Percentiles rank a stretch among this genome's conserved stretches.
These are phyloP conservation scores for Nicotiana tomentosiformis DNA, from an alignment of 257 asterid genomes.

Conservation along the genomic window DNA sequence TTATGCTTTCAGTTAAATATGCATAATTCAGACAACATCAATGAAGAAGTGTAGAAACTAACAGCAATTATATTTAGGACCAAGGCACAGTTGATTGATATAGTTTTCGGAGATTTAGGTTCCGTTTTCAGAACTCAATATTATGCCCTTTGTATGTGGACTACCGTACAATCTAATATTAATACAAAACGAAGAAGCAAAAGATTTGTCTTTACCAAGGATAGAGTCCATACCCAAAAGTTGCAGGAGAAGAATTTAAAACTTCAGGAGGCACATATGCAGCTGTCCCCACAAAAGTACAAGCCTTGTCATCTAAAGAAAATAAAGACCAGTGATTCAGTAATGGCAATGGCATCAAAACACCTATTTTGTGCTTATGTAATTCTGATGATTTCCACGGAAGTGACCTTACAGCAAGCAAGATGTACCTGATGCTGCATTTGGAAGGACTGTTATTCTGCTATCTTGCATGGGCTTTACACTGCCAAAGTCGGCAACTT, in stretches of 20 bases:
- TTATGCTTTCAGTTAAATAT: not conserved
- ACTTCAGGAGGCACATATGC: conserved; percentile 99
- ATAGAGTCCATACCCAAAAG: conserved; percentile 53
- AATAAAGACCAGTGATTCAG: not conserved
- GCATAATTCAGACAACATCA: not conserved
- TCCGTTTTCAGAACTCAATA: not conserved
- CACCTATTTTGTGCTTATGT: not conserved
- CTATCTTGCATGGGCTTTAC: conserved; percentile 98
- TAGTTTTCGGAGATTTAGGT: not conserved
- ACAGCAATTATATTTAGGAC: not conserved
- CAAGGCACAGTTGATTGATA: not conserved
- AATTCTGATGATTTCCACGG: not conserved
- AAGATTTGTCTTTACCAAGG: not conserved
- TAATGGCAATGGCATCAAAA: not conserved
- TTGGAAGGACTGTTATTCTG: conserved; percentile 86
- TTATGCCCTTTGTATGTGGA: not conserved
- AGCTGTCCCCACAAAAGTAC: conserved; percentile 99
- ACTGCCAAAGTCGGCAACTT: conserved; percentile 97
- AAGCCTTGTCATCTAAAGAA: conserved; percentile 87
- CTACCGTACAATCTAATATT: not conserved
- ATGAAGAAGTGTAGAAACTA: not conserved
- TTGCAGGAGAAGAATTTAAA: conserved; percentile 94
- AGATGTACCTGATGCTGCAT: conserved; percentile 83
- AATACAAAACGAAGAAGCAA: not conserved
- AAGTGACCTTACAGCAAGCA: not conserved